These are phyloP conservation scores for Cyberlindnera euphorbiiphila DNA, from an alignment of 805 yeast genomes.

Conservation along the genomic window DNA sequence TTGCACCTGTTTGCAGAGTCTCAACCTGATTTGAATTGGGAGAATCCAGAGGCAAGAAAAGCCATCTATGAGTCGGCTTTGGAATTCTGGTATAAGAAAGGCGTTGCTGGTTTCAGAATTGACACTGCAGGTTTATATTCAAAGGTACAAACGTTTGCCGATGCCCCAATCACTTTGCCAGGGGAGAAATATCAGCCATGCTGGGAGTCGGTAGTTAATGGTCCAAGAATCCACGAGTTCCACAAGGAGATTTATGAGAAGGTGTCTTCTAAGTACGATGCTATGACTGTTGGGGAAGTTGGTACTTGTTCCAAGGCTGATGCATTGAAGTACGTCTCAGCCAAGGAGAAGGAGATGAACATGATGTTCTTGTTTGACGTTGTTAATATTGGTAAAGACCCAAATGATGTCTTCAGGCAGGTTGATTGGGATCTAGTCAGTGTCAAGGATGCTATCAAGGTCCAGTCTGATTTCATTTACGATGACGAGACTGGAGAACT, in stretches of 20 bases:
- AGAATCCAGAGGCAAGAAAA: slow-evolving; percentile 34
- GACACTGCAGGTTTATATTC: slow-evolving; percentile 52
- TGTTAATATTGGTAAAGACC: slow-evolving; percentile 36
- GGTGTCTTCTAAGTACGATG: slow-evolving; percentile 43
- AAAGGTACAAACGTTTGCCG: slow-evolving; percentile 41
- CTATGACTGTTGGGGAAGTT: slow-evolving; percentile 57
- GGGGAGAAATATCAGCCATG: slow-evolving; percentile 39
- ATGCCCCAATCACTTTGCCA: slow-evolving; percentile 45
- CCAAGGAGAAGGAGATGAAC: slow-evolving; percentile 35
- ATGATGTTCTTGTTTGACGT: slow-evolving; percentile 37
- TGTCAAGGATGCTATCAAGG: slow-evolving; percentile 37
- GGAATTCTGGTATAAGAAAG: slow-evolving; percentile 51
- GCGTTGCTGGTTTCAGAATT: slow-evolving; percentile 57
- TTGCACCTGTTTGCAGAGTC: slow-evolving; percentile 47
- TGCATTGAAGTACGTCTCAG: slow-evolving; percentile 39
- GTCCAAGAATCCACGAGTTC: slow-evolving; percentile 57
- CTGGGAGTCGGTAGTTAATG: slow-evolving; percentile 34
- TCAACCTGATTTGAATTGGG: slow-evolving; percentile 65
- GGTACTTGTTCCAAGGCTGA: slow-evolving; percentile 40
- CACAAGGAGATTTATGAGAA: slow-evolving; percentile 46
- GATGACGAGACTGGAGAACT: slow-evolving; percentile 23
- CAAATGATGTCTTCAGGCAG: slow-evolving; percentile 34
- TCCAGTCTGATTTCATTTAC: slow-evolving; percentile 37
- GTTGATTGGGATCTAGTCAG: slow-evolving; percentile 34
- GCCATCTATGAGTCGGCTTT: slow-evolving; percentile 43